Percentiles rank a stretch among this genome's conserved stretches.
phyloP scores from a whole-genome alignment of 495 filamentous ascomycete genomes.

The Aspergillus affinis region DNA sequence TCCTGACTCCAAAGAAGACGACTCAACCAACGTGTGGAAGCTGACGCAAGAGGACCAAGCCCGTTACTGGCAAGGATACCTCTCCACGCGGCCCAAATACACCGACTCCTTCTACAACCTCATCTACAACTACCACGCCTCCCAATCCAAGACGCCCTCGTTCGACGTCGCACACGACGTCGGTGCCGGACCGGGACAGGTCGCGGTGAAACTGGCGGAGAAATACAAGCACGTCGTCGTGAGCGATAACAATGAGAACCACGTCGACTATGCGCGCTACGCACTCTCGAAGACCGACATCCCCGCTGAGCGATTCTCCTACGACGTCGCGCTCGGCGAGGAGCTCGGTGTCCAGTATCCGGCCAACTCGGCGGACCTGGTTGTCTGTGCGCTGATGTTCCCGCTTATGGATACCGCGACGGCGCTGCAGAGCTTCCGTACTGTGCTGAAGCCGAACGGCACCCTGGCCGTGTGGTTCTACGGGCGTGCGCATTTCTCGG shows the following conservation, averaged over 20 bases:
- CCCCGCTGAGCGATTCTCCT: neutral
- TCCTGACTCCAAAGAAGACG: neutral
- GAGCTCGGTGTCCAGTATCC: neutral
- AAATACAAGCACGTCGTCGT: neutral
- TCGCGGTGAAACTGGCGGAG: neutral
- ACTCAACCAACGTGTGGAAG: neutral
- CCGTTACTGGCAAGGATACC: neutral
- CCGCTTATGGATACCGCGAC: neutral
- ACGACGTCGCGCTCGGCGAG: neutral
- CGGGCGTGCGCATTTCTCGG: neutral
- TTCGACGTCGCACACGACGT: neutral
- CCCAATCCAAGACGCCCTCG: neutral
- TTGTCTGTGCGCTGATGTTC: neutral
- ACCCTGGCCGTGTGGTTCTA: neutral
- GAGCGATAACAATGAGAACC: neutral
- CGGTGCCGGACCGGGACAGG: neutral
- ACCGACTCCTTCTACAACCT: neutral
- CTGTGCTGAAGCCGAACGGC: neutral
- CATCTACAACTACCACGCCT: neutral
- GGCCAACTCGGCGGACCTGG: neutral
- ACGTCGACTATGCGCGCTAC: neutral
- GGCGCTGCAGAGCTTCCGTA: neutral
- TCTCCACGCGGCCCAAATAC: neutral
- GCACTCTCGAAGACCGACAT: neutral
- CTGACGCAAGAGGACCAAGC: neutral